A percentile compares a stretch with the other conserved stretches of the same genome.
These are phyloP conservation scores for Colletotrichum scovillei DNA, from an alignment of 2,329 filamentous ascomycete genomes.

Conservation along the genomic window DNA sequence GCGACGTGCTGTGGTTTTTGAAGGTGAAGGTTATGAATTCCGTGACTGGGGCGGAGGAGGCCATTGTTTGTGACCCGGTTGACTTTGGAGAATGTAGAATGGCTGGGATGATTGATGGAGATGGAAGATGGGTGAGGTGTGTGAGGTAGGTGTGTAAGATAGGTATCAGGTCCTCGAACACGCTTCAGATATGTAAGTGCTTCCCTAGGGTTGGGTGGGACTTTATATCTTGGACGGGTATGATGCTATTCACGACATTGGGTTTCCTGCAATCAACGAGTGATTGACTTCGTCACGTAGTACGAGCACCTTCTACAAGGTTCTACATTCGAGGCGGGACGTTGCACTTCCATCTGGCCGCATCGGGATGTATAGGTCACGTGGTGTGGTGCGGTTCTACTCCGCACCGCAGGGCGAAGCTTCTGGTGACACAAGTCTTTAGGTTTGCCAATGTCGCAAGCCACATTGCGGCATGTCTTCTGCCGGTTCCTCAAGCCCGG, in stretches of 20 bases:
- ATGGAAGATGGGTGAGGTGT: neutral
- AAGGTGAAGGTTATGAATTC: slow-evolving; percentile 35
- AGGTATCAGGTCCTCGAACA: neutral
- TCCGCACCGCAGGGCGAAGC: slow-evolving; percentile 28
- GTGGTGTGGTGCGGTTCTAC: slow-evolving; percentile 17
- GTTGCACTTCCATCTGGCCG: neutral
- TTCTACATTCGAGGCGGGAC: slow-evolving; percentile 4
- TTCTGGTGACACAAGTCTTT: slow-evolving; percentile 12
- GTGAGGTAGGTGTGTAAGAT: neutral
- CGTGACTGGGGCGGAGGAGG: slow-evolving; percentile 15
- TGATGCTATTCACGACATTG: slow-evolving; percentile 15
- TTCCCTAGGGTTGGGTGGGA: neutral
- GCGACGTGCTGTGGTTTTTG: slow-evolving; percentile 17
- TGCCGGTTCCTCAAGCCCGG: neutral
- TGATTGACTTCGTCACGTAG: too few relatives aligned
- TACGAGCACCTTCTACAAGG: slow-evolving; percentile 20
- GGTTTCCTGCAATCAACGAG: neutral
- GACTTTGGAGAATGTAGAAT: too few relatives aligned
- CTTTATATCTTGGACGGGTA: neutral
- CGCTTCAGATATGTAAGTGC: neutral
- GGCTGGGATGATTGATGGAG: neutral
- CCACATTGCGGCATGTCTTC: neutral
- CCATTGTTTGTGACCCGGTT: slow-evolving; percentile 4
- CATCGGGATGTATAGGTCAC: slow-evolving; percentile 15
- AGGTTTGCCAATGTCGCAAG: slow-evolving; percentile 11